These are phyloP conservation scores for Eucalyptus regnans DNA, from an alignment of 345 rosid species.

Conservation along the genomic window DNA sequence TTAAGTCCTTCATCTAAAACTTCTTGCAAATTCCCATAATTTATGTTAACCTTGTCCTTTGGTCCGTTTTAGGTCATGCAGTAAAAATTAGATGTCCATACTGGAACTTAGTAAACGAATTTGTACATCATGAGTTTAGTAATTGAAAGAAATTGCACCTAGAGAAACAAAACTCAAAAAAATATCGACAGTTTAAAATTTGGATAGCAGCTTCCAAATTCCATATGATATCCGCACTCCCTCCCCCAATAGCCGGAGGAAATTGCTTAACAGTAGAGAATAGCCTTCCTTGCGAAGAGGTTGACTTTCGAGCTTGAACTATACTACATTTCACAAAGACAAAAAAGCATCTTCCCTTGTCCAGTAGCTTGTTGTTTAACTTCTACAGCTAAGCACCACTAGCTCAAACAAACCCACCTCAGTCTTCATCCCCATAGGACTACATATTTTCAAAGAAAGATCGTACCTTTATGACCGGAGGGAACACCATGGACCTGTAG, in stretches of 20 bases:
- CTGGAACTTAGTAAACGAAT: neutral
- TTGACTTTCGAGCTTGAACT: neutral
- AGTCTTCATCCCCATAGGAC: neutral
- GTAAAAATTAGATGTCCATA: neutral
- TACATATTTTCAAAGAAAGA: neutral
- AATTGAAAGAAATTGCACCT: neutral
- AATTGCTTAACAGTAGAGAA: neutral
- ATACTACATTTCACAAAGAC: neutral
- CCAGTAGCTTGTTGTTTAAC: neutral
- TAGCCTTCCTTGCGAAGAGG: neutral
- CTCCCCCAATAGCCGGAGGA: neutral
- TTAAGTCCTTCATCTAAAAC: neutral
- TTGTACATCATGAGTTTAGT: neutral
- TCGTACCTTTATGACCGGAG: slow-evolving; percentile 48
- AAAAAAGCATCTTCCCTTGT: neutral
- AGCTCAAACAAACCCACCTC: neutral
- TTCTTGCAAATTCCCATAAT: neutral
- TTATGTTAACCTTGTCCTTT: neutral
- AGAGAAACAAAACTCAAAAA: neutral
- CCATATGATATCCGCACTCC: neutral
- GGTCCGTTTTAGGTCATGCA: neutral
- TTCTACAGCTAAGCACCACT: neutral
- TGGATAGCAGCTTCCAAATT: neutral
- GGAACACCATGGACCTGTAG: slow-evolving; percentile 90
- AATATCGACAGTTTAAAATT: neutral